Conservation (phyloP, 352 stramenopile species). For the Phytophthora pseudosyringae region DNA sequence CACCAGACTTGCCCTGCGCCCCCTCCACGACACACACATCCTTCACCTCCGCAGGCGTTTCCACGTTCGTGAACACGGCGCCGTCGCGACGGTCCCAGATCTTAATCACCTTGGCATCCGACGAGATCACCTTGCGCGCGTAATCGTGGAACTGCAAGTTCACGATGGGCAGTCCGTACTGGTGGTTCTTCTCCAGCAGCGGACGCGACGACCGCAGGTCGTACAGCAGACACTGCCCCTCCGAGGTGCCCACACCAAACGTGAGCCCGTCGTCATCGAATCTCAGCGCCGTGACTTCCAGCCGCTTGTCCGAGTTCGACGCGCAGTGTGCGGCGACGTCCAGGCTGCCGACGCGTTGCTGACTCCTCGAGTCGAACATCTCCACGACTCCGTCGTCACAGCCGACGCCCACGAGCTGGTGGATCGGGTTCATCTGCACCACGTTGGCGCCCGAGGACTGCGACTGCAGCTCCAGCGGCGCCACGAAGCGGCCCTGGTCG, state of each 20-base stretch:
- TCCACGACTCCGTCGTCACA: constrained; percentile 96
- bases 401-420: constrained; percentile 91
- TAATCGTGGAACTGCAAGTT: constrained; percentile 94
- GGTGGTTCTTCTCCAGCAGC: constrained; percentile 96
- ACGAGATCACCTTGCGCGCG: constrained; percentile 92
- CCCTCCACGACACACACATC: constrained; percentile 96
- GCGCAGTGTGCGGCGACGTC: constrained; percentile 49
- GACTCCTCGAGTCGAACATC: constrained; percentile 95
- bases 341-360: constrained; percentile 75
- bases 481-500: constrained; percentile 96
- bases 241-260: constrained; percentile 94
- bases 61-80: constrained; percentile 96
- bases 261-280: constrained; percentile 96
- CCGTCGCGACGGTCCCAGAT: constrained; percentile 95
- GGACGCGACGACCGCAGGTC: constrained; percentile 96
- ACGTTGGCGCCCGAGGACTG: constrained; percentile 83
- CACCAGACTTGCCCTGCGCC: constrained; percentile 91
- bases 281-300: constrained; percentile 94
- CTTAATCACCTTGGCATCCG: constrained; percentile 98
- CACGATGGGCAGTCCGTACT: constrained; percentile 97
- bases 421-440: constrained; percentile 89
- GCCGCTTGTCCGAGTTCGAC: constrained; percentile 36
- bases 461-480: constrained; percentile 76
- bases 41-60: constrained; percentile 96
- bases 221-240: constrained; percentile 95